phyloP scores from a whole-genome alignment of 2,329 filamentous ascomycete species.

The Colletotrichum lindemuthianum region DNA sequence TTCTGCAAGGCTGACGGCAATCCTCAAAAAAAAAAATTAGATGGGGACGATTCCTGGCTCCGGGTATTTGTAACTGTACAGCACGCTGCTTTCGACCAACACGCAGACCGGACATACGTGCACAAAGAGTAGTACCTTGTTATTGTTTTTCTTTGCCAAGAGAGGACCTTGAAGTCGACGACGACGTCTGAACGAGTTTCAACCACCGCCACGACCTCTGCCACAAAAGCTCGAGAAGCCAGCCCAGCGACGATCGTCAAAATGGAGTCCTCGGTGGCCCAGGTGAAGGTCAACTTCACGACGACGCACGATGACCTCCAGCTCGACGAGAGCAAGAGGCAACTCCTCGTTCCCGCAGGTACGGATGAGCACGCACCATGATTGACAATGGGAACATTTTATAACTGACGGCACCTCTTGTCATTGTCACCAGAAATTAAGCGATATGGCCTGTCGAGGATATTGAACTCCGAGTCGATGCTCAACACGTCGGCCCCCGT shows the following conservation, averaged over 20 bases:
- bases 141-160: no score
- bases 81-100: neutral
- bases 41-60: neutral
- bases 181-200: no score
- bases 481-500: constrained; percentile 72
- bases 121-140: no score
- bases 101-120: neutral
- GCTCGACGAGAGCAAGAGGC: constrained; percentile 69
- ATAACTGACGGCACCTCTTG: neutral
- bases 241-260: constrained; percentile 18
- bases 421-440: constrained; percentile 63
- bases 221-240: no score
- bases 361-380: constrained; percentile 32
- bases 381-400: neutral
- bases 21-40: constrained; percentile 34
- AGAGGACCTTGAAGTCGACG: no score
- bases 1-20: constrained; percentile 37
- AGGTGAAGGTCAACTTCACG: constrained; percentile 75
- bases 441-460: constrained; percentile 75
- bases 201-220: no score
- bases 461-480: constrained; percentile 78
- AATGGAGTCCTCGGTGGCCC: constrained; percentile 56
- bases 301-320: constrained; percentile 71
- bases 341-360: constrained; percentile 72
- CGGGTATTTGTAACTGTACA: constrained; percentile 3